These are phyloP conservation scores for Ustilago loliicola DNA, from an alignment of 1,284 basidiomycete genomes.

Conservation along the genomic window DNA sequence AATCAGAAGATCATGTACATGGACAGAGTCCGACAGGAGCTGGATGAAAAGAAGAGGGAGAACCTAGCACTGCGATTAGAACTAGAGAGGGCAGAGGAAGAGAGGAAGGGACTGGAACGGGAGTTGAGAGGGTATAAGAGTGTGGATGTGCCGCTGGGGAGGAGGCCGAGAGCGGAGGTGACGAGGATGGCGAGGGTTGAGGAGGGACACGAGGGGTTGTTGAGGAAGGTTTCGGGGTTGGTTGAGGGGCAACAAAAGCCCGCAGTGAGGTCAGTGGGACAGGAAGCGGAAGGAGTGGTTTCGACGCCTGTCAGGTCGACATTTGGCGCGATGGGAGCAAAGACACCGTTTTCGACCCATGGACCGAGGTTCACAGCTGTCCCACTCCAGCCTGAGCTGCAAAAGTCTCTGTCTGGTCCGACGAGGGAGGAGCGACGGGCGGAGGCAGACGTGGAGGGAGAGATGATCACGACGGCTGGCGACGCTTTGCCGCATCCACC, in stretches of 20 bases:
- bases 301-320: constrained; percentile 24
- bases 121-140: constrained; percentile 40
- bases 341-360: constrained; percentile 32
- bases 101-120: constrained; percentile 16
- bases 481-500: constrained; percentile 25
- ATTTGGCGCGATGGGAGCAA: constrained; percentile 6
- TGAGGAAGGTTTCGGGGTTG: constrained; percentile 35
- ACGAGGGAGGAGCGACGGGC: neutral
- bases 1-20: constrained; percentile 56
- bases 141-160: constrained; percentile 42
- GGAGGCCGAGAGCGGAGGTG: constrained; percentile 41
- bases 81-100: constrained; percentile 30
- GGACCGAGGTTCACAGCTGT: constrained; percentile 28
- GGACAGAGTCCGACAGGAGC: constrained; percentile 40
- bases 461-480: constrained; percentile 6
- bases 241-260: neutral
- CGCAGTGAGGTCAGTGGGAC: neutral
- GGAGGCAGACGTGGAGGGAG: constrained; percentile 10
- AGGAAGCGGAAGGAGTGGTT: neutral
- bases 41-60: constrained; percentile 42
- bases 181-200: constrained; percentile 30
- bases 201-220: constrained; percentile 26
- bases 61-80: constrained; percentile 25
- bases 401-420: constrained; percentile 13
- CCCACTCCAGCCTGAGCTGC: constrained; percentile 28